Conservation (phyloP, 495 filamentous ascomycete genomes). For the Penicillium cinerascens region DNA sequence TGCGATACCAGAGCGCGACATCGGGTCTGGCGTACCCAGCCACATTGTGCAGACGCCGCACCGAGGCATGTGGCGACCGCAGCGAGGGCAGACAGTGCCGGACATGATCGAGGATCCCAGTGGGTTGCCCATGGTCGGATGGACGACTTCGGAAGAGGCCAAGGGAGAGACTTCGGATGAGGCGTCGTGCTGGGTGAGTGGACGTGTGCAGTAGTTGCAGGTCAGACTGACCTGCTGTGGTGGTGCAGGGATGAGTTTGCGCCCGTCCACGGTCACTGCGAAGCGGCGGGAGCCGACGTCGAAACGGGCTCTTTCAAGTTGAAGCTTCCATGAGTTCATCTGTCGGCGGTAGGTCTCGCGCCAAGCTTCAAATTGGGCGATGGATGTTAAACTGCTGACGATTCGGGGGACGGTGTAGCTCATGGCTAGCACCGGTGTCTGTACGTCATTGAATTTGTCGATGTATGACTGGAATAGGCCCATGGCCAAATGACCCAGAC, state of each 20-base stretch:
- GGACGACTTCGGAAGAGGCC: conserved; percentile 31
- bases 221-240: conserved; percentile 75
- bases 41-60: conserved; percentile 85
- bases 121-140: conserved; percentile 37
- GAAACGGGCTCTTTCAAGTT: conserved; percentile 60
- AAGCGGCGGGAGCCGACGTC: conserved; percentile 57
- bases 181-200: conserved; percentile 43
- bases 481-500: conserved; percentile 71
- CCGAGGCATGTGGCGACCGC: conserved; percentile 81
- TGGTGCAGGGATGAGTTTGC: conserved; percentile 60
- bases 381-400: conserved; percentile 56
- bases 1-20: conserved; percentile 51
- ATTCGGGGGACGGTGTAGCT: conserved; percentile 78
- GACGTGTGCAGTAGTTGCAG: conserved; percentile 76
- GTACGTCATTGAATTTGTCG: conserved; percentile 78
- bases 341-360: conserved; percentile 75
- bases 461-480: conserved; percentile 87
- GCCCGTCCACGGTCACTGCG: conserved; percentile 59
- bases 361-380: conserved; percentile 69
- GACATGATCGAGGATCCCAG: conserved; percentile 38
- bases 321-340: conserved; percentile 72
- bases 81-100: conserved; percentile 71
- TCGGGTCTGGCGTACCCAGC: conserved; percentile 75
- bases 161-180: conserved; percentile 36
- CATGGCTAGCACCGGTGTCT: conserved; percentile 83